Conservation (phyloP, 805 yeast genomes). For the Saccharomyces eubayanus region DNA sequence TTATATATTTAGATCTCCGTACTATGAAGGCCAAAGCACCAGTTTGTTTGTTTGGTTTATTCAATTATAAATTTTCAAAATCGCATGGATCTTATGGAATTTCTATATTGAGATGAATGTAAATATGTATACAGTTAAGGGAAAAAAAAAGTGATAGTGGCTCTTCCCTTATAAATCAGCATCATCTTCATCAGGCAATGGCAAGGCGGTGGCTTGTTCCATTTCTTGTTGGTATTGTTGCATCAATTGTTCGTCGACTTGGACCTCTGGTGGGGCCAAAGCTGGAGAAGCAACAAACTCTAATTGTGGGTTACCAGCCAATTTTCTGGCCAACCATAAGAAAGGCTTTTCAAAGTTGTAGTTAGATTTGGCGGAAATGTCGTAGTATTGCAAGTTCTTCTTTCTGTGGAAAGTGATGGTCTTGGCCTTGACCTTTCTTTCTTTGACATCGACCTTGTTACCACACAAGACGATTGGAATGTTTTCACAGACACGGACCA, state of each 20-base stretch:
- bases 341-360: conserved; percentile 99
- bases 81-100: neutral
- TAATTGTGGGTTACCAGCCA: conserved; percentile 94
- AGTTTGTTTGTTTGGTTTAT: neutral
- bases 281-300: conserved; percentile 99
- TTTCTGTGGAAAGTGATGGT: conserved; percentile 99
- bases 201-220: conserved; percentile 99
- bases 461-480: conserved; percentile 98
- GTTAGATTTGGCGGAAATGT: conserved; percentile 98
- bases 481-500: conserved; percentile 99
- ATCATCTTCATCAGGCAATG: conserved; percentile 99
- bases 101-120: neutral
- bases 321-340: conserved; percentile 99
- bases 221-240: conserved; percentile 98
- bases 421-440: conserved; percentile 99
- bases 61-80: neutral
- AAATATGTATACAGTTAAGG: neutral
- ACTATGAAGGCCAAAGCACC: neutral
- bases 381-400: conserved; percentile 99
- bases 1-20: neutral
- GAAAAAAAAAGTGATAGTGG: neutral
- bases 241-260: conserved; percentile 94
- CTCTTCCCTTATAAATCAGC: conserved; percentile 72
- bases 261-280: conserved; percentile 98
- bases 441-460: conserved; percentile 99